These are phyloP conservation scores for Sclerotinia sclerotiorum DNA, from an alignment of 2,329 filamentous ascomycete genomes.

Conservation along the genomic window DNA sequence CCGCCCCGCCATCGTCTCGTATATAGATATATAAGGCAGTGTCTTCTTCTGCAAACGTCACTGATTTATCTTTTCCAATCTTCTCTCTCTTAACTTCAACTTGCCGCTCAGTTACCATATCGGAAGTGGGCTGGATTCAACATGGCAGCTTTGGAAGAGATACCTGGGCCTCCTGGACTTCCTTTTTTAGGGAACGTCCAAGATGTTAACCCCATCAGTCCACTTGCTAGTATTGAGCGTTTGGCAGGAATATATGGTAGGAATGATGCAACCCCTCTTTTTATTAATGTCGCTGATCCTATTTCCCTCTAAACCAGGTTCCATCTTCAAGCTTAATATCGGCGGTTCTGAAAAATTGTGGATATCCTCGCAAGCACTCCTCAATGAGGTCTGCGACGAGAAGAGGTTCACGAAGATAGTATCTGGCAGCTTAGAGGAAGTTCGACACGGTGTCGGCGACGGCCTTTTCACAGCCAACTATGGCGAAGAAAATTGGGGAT, in stretches of 20 bases:
- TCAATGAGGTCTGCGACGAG: slow-evolving; percentile 64
- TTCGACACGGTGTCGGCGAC: slow-evolving; percentile 61
- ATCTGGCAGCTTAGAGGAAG: slow-evolving; percentile 50
- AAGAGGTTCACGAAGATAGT: slow-evolving; percentile 63
- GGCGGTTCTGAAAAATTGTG: slow-evolving; percentile 50
- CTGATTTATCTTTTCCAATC: not conserved
- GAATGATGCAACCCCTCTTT: not conserved
- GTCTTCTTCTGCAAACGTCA: not conserved
- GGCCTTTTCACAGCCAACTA: slow-evolving; percentile 62
- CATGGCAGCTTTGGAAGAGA: slow-evolving; percentile 26
- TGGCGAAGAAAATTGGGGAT: slow-evolving; percentile 62
- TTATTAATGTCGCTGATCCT: slow-evolving; percentile 14
- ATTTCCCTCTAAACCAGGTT: slow-evolving; percentile 31
- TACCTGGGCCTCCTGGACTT: slow-evolving; percentile 30
- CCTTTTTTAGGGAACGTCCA: slow-evolving; percentile 45
- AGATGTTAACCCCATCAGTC: slow-evolving; percentile 61
- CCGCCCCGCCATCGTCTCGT: not conserved
- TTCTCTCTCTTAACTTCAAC: not conserved
- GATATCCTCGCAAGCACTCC: slow-evolving; percentile 53
- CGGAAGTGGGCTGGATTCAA: not conserved
- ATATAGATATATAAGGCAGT: slow-evolving; percentile 2
- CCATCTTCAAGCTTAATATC: slow-evolving; percentile 59
- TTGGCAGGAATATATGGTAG: slow-evolving; percentile 66
- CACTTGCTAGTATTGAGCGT: slow-evolving; percentile 53
- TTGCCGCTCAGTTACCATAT: not conserved